phyloP scores from a whole-genome alignment of 1,284 basidiomycete species.

The Moesziomyces aphidis region DNA sequence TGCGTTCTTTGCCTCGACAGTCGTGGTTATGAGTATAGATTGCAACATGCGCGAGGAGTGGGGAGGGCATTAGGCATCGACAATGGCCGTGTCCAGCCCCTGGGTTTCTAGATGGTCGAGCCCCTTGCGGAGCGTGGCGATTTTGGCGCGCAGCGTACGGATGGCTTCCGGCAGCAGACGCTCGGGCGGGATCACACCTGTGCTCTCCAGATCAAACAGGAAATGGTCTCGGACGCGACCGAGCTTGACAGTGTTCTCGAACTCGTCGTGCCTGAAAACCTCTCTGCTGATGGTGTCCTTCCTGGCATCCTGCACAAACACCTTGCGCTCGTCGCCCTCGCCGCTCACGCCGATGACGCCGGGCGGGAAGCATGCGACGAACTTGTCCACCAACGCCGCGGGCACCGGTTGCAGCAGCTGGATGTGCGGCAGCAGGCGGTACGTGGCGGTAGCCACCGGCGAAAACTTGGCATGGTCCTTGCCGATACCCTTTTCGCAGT shows the following conservation, averaged over 20 bases:
- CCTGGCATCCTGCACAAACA: constrained; percentile 76
- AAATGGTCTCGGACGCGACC: constrained; percentile 92
- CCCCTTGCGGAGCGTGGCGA: constrained; percentile 68
- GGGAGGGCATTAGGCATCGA: not conserved
- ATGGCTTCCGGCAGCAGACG: constrained; percentile 86
- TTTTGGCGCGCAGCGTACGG: constrained; percentile 84
- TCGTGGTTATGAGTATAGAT: constrained; percentile 3
- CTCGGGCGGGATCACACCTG: constrained; percentile 86
- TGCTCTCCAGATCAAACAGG: constrained; percentile 90
- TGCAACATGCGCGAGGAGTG: constrained; percentile 1
- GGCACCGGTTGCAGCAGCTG: constrained; percentile 79
- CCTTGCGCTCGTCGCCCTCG: constrained; percentile 74
- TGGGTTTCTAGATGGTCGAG: constrained; percentile 55
- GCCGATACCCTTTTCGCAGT: constrained; percentile 93
- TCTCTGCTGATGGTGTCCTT: constrained; percentile 93
- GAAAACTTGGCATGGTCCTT: constrained; percentile 97
- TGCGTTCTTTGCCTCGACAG: not conserved
- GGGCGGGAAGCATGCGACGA: constrained; percentile 86
- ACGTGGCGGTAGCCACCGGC: constrained; percentile 84
- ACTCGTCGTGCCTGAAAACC: constrained; percentile 91
- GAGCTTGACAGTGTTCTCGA: constrained; percentile 84
- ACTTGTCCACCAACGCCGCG: constrained; percentile 77
- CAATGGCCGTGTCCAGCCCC: constrained; percentile 31
- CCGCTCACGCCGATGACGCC: constrained; percentile 83
- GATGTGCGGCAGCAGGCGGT: constrained; percentile 90